A percentile compares a stretch with the other conserved stretches of the same genome.
Conservation (phyloP, 176 grass and related monocot genomes). For the Metroxylon sagu region DNA sequence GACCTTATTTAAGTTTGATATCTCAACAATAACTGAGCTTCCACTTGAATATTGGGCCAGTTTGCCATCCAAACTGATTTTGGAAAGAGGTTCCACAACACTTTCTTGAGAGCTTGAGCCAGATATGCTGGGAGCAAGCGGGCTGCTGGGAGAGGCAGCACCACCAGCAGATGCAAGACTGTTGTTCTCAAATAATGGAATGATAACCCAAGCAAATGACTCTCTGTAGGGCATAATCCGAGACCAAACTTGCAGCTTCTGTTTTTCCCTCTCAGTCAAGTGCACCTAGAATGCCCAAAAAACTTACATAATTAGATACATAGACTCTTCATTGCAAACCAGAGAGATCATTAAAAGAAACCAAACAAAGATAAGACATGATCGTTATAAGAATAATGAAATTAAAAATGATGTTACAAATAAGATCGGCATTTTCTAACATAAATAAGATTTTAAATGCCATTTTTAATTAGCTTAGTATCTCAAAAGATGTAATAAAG, state of each 20-base stretch:
- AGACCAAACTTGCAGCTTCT: conserved; percentile 98
- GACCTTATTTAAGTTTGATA: conserved; percentile 97
- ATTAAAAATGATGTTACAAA: too few species aligned
- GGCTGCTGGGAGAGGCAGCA: conserved; percentile 78
- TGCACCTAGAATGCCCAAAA: conserved; percentile 50
- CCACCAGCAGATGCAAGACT: conserved; percentile 47
- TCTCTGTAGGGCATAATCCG: conserved; percentile 83
- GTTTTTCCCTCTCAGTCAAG: conserved; percentile 89
- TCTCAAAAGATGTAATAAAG: too few species aligned
- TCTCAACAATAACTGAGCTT: conserved; percentile 83
- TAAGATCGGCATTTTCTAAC: too few species aligned
- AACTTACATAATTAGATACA: conserved; percentile 13
- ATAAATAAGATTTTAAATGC: too few species aligned
- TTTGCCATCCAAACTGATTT: conserved; percentile 75
- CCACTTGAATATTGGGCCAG: conserved; percentile 75
- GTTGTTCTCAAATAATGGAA: conserved; percentile 85
- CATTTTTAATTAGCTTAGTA: too few species aligned
- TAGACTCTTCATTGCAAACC: background rate
- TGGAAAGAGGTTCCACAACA: conserved; percentile 75
- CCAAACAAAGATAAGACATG: background rate
- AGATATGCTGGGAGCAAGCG: conserved; percentile 61
- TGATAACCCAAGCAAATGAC: conserved; percentile 89
- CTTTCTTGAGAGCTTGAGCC: conserved; percentile 79
- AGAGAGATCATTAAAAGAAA: background rate
- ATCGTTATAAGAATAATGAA: background rate